These are phyloP conservation scores for Erodium moschatum DNA, from an alignment of 441 rosid species.

Conservation along the genomic window DNA sequence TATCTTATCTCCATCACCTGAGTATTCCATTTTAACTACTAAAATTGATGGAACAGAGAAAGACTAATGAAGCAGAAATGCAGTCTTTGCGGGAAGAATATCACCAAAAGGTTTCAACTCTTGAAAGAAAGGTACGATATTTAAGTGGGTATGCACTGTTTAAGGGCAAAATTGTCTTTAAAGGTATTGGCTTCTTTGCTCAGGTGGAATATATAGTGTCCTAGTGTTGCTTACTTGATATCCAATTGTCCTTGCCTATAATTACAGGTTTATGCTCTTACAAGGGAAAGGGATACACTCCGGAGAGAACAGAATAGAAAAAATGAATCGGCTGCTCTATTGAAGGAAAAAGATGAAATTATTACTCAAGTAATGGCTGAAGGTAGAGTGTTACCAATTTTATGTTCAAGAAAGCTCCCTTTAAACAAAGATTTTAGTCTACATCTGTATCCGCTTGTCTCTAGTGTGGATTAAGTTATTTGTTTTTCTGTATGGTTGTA, in stretches of 20 bases:
- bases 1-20: background rate
- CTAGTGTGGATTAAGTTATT: background rate
- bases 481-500: background rate
- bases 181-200: background rate
- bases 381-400: constrained; percentile 45
- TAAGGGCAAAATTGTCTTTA: background rate
- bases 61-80: constrained; percentile 78
- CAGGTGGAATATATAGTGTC: background rate
- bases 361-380: constrained; percentile 98
- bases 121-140: constrained; percentile 28
- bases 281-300: constrained; percentile 95
- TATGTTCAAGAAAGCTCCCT: constrained; percentile 1
- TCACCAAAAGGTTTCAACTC: constrained; percentile 87
- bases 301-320: constrained; percentile 88
- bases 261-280: constrained; percentile 80
- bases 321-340: constrained; percentile 90
- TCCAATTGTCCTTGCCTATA: constrained; percentile 17
- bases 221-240: background rate
- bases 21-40: constrained; percentile 20
- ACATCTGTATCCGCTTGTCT: background rate
- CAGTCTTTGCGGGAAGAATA: constrained; percentile 95
- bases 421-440: background rate
- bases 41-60: constrained; percentile 53
- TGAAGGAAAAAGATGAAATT: constrained; percentile 97
- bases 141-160: background rate